Evolutionary conservation across 306 rosid species (phyloP).

Genomic region (Quercus suber): DNA sequence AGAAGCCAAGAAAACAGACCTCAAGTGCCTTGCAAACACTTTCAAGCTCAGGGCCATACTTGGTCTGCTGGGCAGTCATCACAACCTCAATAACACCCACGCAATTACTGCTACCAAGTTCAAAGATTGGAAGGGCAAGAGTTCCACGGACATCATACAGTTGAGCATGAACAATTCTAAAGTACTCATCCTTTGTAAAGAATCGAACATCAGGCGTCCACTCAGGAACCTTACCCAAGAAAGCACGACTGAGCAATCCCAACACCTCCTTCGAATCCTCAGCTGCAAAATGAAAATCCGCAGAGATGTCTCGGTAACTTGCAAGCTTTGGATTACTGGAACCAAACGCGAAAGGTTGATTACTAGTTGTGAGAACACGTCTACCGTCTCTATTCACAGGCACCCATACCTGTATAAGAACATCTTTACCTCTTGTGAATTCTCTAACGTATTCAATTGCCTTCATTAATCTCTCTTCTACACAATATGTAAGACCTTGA

Average conservation of each 20-base stretch:
- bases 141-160: constrained; percentile 70
- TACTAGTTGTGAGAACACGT: constrained; percentile 56
- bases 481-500: constrained; percentile 43
- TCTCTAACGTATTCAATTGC: constrained; percentile 62
- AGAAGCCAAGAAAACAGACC: constrained; percentile 47
- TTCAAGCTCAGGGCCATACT: constrained; percentile 67
- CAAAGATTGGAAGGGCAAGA: constrained; percentile 84
- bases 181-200: constrained; percentile 77
- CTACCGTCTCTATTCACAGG: constrained; percentile 64
- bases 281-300: constrained; percentile 50
- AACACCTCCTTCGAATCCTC: constrained; percentile 51
- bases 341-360: constrained; percentile 57
- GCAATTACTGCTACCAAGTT: constrained; percentile 69
- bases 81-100: constrained; percentile 93
- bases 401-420: constrained; percentile 86
- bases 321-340: constrained; percentile 55
- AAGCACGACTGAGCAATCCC: constrained; percentile 95
- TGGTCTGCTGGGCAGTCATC: constrained; percentile 62
- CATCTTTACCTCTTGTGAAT: constrained; percentile 55
- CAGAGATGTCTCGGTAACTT: constrained; percentile 63
- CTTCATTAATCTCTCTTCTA: constrained; percentile 54
- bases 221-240: constrained; percentile 71
- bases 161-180: constrained; percentile 71
- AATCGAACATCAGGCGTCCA: constrained; percentile 96
- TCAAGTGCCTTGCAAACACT: constrained; percentile 88